These are phyloP conservation scores for Delonix regia DNA, from an alignment of 306 rosid genomes.

Conservation along the genomic window DNA sequence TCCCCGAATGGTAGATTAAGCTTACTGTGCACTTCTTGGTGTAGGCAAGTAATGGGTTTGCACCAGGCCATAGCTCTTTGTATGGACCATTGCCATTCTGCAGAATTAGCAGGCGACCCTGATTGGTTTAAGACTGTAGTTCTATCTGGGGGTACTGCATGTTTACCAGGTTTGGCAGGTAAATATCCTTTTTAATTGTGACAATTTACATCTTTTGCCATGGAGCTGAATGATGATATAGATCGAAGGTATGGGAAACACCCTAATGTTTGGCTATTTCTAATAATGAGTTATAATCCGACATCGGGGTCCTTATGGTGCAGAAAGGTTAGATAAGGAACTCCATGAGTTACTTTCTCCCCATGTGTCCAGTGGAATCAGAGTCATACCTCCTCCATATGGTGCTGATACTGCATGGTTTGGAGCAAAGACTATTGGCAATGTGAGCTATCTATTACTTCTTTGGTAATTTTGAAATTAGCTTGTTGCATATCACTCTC, in stretches of 20 bases:
- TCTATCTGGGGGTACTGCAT: constrained; percentile 80
- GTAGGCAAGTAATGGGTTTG: constrained; percentile 79
- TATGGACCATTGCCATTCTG: constrained; percentile 75
- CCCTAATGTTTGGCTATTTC: neutral
- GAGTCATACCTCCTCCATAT: constrained; percentile 77
- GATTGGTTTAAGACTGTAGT: constrained; percentile 85
- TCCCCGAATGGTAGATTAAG: constrained; percentile 10
- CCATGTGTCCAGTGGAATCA: constrained; percentile 54
- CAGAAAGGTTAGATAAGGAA: constrained; percentile 82
- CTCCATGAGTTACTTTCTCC: constrained; percentile 65
- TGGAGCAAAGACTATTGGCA: constrained; percentile 84
- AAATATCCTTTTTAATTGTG: neutral
- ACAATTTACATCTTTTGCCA: neutral
- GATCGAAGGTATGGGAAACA: neutral
- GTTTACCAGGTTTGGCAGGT: constrained; percentile 96
- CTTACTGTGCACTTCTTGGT: constrained; percentile 37
- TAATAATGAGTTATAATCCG: constrained; percentile 16
- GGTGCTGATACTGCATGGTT: constrained; percentile 89
- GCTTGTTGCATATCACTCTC: neutral
- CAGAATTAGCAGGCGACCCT: constrained; percentile 62
- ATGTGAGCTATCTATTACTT: constrained; percentile 53
- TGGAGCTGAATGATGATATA: constrained; percentile 23
- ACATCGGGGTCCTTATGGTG: constrained; percentile 33
- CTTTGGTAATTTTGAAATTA: constrained; percentile 6
- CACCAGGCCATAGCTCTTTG: constrained; percentile 92